These are phyloP conservation scores for Talaromyces nanjingensis DNA, from an alignment of 495 filamentous ascomycete genomes.

Conservation along the genomic window DNA sequence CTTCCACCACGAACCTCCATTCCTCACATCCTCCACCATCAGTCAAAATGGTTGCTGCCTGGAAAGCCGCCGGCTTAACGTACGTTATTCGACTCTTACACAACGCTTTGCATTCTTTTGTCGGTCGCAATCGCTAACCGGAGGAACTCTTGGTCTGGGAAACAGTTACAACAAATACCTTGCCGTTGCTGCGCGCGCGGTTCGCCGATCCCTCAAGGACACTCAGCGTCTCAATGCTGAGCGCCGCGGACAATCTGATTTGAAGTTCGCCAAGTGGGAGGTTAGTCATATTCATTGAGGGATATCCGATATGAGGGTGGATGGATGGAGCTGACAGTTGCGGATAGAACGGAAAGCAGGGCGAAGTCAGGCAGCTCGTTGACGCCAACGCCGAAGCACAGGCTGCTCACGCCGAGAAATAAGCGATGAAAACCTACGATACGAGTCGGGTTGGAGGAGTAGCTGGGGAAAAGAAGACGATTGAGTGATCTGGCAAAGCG, in stretches of 20 bases:
- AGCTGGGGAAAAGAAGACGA: slow-evolving; percentile 7
- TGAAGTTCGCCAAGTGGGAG: slow-evolving; percentile 94
- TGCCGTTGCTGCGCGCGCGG: slow-evolving; percentile 46
- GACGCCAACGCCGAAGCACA: slow-evolving; percentile 62
- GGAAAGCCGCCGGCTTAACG: slow-evolving; percentile 97
- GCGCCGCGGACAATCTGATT: slow-evolving; percentile 80
- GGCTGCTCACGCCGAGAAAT: slow-evolving; percentile 41
- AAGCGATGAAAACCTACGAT: slow-evolving; percentile 9
- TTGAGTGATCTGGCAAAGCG: background rate
- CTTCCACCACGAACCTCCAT: slow-evolving; percentile 6
- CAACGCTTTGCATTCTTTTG: too few species aligned
- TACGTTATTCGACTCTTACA: slow-evolving; percentile 28
- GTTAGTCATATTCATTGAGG: slow-evolving; percentile 47
- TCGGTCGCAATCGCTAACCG: slow-evolving; percentile 20
- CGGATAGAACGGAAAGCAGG: slow-evolving; percentile 89
- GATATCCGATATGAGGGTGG: too few species aligned
- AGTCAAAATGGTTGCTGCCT: slow-evolving; percentile 92
- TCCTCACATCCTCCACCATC: slow-evolving; percentile 17
- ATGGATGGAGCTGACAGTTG: slow-evolving; percentile 3
- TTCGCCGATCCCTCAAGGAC: slow-evolving; percentile 90
- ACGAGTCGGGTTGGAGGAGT: background rate
- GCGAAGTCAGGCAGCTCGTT: slow-evolving; percentile 69
- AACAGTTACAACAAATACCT: slow-evolving; percentile 49
- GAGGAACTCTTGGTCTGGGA: slow-evolving; percentile 11
- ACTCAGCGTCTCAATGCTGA: slow-evolving; percentile 78